Evolutionary conservation across 148 eudicot genomes (phyloP).

Genomic region (Silene latifolia): DNA sequence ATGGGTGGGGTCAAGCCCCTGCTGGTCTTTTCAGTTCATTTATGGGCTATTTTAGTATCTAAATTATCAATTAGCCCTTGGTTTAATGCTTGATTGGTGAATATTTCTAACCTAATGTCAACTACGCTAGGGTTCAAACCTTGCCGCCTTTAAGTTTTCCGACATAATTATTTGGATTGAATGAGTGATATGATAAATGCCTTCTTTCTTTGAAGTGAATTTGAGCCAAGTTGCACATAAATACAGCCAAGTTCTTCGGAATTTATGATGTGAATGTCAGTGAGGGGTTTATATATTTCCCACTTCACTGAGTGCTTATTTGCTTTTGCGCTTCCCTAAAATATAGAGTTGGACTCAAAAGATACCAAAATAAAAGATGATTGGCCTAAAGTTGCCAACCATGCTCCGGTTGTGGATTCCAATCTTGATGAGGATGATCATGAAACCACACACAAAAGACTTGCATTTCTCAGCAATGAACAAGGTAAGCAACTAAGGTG

Average conservation of each 20-base stretch:
- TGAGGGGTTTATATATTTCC: not conserved
- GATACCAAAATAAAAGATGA: not conserved
- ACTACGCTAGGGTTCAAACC: too few species aligned
- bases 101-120: too few species aligned
- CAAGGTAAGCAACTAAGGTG: not conserved
- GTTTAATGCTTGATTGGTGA: too few species aligned
- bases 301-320: not conserved
- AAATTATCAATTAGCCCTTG: not conserved
- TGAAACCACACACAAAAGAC: too few species aligned
- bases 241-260: not conserved
- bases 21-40: not conserved
- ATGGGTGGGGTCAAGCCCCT: not conserved
- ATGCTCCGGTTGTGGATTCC: not conserved
- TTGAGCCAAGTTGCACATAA: not conserved
- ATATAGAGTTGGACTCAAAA: constrained; percentile 1
- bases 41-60: not conserved
- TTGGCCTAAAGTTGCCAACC: not conserved
- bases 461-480: too few species aligned
- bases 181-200: not conserved
- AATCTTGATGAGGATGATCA: too few species aligned
- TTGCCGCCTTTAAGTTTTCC: too few species aligned
- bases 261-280: not conserved
- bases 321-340: not conserved
- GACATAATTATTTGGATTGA: too few species aligned
- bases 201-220: not conserved